Conservation (phyloP, 2,329 filamentous ascomycete genomes). For the Colletotrichum lindemuthianum region DNA sequence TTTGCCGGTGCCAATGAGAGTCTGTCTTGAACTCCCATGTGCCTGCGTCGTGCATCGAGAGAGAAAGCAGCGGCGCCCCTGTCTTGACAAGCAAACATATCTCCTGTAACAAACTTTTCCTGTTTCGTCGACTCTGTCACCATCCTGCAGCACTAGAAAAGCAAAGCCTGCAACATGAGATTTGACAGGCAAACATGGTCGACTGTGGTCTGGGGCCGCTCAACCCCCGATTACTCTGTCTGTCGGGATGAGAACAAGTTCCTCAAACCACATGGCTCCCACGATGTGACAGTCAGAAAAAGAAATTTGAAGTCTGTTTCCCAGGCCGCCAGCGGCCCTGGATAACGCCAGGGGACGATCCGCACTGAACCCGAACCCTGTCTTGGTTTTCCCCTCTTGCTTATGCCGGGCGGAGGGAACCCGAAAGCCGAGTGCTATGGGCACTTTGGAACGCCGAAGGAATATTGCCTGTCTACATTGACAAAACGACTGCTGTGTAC, state of each 20-base stretch:
- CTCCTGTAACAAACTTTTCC: slow-evolving; percentile 1
- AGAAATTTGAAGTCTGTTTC: slow-evolving; percentile 4
- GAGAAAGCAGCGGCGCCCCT: not conserved
- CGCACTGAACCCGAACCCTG: not conserved
- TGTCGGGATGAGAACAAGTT: not conserved
- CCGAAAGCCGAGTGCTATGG: too few species aligned
- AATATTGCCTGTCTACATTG: too few species aligned
- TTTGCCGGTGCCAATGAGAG: not conserved
- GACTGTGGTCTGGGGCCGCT: slow-evolving; percentile 15
- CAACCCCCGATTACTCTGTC: not conserved
- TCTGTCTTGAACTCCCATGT: not conserved
- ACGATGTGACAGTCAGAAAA: slow-evolving; percentile 9
- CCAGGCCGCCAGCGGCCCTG: not conserved
- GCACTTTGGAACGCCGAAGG: too few species aligned
- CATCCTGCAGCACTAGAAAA: slow-evolving; percentile 6
- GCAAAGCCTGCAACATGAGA: slow-evolving; percentile 5
- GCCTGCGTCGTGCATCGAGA: not conserved
- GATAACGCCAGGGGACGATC: not conserved
- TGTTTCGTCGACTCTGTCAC: slow-evolving; percentile 8
- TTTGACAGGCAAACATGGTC: slow-evolving; percentile 21
- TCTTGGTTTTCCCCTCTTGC: not conserved
- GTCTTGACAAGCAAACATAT: slow-evolving; percentile 11
- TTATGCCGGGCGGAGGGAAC: not conserved
- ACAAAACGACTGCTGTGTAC: too few species aligned
- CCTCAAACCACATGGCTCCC: slow-evolving; percentile 16